These are phyloP conservation scores for Ophiostoma ulmi DNA, from an alignment of 2,329 filamentous ascomycete species.

Conservation along the genomic window DNA sequence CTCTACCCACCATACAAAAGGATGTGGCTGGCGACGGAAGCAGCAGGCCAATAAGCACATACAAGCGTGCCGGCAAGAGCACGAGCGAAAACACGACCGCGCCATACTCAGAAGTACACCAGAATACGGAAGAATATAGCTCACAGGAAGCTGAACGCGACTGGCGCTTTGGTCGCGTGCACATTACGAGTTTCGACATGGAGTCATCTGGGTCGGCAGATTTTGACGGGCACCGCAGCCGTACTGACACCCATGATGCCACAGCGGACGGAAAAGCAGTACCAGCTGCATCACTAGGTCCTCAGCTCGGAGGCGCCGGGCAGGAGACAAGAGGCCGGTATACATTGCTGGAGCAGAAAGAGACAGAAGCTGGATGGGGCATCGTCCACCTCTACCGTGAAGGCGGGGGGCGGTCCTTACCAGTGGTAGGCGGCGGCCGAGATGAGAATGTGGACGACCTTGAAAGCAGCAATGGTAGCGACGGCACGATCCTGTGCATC, in stretches of 20 bases:
- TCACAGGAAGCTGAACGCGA: constrained; percentile 52
- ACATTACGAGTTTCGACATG: constrained; percentile 78
- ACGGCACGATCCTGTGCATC: constrained; percentile 84
- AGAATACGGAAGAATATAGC: constrained; percentile 29
- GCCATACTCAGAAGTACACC: not conserved
- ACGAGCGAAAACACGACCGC: constrained; percentile 26
- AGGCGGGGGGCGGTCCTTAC: constrained; percentile 38
- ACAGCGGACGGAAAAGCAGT: constrained; percentile 27
- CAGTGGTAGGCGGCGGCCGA: not conserved
- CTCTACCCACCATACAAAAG: not conserved
- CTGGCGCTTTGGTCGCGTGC: constrained; percentile 76
- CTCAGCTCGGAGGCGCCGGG: constrained; percentile 54
- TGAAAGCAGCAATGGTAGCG: constrained; percentile 36
- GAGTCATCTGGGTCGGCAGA: not conserved
- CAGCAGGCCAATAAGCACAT: not conserved
- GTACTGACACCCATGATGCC: not conserved
- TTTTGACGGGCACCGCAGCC: constrained; percentile 22
- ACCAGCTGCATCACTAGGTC: constrained; percentile 43
- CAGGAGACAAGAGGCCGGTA: constrained; percentile 79
- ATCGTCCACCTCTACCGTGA: constrained; percentile 93
- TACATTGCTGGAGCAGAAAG: constrained; percentile 62
- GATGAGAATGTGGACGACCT: constrained; percentile 31
- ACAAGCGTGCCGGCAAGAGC: constrained; percentile 16
- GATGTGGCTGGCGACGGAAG: not conserved
- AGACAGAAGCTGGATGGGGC: constrained; percentile 82